Percentiles rank a stretch among this genome's conserved stretches.
Conservation (phyloP, 1,139 yeast genomes). For the Candida frijolesensis region DNA sequence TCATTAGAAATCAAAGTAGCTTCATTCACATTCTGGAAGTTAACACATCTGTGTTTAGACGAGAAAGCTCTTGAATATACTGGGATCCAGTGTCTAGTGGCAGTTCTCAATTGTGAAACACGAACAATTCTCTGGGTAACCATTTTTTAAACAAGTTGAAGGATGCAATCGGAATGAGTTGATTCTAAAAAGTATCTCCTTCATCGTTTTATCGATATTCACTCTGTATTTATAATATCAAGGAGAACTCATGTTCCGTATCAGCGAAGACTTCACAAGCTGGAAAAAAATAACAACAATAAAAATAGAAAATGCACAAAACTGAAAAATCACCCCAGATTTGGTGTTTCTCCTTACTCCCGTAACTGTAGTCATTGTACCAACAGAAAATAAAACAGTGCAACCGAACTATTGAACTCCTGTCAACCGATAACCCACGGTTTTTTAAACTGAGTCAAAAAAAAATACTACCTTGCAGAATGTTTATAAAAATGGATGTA, state of each 20-base stretch:
- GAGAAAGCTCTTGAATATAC: constrained; percentile 27
- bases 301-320: not conserved
- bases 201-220: not conserved
- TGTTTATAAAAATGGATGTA: too few relatives aligned
- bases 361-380: not conserved
- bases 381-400: not conserved
- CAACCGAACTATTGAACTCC: not conserved
- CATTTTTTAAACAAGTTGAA: constrained; percentile 21
- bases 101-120: constrained; percentile 43
- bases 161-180: not conserved
- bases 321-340: constrained; percentile 2
- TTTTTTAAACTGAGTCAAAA: not conserved
- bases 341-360: not conserved
- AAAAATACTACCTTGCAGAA: not conserved
- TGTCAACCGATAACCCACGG: constrained; percentile 2
- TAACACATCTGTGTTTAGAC: constrained; percentile 40
- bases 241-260: not conserved
- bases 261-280: not conserved
- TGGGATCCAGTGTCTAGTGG: constrained; percentile 51
- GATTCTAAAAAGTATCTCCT: not conserved
- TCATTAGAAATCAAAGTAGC: constrained; percentile 42
- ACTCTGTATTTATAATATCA: not conserved
- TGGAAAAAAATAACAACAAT: not conserved
- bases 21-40: constrained; percentile 38
- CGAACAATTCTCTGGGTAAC: constrained; percentile 35